Percentiles rank a stretch among this genome's conserved stretches.
These are phyloP conservation scores for Candida silvatica DNA, from an alignment of 805 yeast genomes.

Conservation along the genomic window DNA sequence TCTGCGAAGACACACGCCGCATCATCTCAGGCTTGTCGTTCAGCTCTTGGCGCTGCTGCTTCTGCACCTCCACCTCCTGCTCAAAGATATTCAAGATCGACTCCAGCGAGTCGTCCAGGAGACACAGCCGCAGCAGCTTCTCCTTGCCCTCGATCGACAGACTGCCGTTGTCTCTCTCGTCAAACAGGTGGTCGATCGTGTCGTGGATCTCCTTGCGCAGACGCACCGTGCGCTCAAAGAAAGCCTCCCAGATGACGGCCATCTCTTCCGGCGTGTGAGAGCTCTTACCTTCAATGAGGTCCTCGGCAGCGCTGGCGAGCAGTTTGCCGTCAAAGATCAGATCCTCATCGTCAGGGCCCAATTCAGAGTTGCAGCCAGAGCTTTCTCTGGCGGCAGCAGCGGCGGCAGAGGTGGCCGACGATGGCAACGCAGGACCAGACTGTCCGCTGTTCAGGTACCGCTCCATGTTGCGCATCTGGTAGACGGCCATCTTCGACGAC, in stretches of 20 bases:
- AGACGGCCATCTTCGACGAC: conserved; percentile 45
- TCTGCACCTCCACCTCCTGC: conserved; percentile 9
- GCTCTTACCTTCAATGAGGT: conserved; percentile 37
- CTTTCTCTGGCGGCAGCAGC: conserved; percentile 3
- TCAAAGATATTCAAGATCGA: conserved; percentile 40
- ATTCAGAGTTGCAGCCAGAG: conserved; percentile 1
- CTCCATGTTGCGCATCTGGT: conserved; percentile 51
- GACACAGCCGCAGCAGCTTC: conserved; percentile 41
- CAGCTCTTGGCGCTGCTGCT: no score
- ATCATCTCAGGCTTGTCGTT: conserved; percentile 17
- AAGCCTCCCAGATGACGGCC: conserved; percentile 38
- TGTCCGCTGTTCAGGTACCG: conserved; percentile 27
- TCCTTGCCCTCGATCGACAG: conserved; percentile 49
- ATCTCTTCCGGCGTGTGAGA: conserved; percentile 27
- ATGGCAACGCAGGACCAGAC: no score
- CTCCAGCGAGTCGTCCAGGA: conserved; percentile 45
- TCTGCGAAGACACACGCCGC: conserved; percentile 21
- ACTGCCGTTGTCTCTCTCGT: conserved; percentile 34
- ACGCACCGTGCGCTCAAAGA: conserved; percentile 41
- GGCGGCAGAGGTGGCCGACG: conserved; percentile 8
- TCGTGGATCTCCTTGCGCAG: conserved; percentile 43
- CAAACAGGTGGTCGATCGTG: conserved; percentile 41
- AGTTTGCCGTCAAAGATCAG: conserved; percentile 69
- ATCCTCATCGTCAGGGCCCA: conserved; percentile 41
- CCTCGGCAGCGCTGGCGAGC: conserved; percentile 66